Conservation (phyloP, 2,329 filamentous ascomycete genomes). For the Colletotrichum graminicola region DNA sequence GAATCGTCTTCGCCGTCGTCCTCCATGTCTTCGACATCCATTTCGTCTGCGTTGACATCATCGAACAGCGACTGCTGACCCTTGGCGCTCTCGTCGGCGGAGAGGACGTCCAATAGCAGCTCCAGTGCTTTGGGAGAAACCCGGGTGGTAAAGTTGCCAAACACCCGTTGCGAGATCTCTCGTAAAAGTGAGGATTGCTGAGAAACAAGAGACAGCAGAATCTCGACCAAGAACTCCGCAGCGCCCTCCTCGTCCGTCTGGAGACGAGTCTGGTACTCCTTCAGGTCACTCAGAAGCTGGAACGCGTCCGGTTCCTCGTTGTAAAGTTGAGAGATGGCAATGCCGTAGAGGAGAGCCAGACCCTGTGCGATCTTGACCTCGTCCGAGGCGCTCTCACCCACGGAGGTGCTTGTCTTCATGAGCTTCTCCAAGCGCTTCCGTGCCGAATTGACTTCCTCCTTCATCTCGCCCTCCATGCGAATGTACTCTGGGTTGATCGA, state of each 20-base stretch:
- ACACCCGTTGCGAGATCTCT: slow-evolving; percentile 89
- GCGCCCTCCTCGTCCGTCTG: slow-evolving; percentile 66
- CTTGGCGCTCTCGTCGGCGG: slow-evolving; percentile 82
- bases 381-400: slow-evolving; percentile 49
- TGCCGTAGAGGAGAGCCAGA: slow-evolving; percentile 83
- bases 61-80: slow-evolving; percentile 90
- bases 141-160: slow-evolving; percentile 82
- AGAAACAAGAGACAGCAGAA: slow-evolving; percentile 89
- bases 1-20: slow-evolving; percentile 58
- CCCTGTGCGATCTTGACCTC: slow-evolving; percentile 67
- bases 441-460: slow-evolving; percentile 65
- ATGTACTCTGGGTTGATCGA: slow-evolving; percentile 65
- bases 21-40: slow-evolving; percentile 54
- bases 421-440: slow-evolving; percentile 66
- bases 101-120: slow-evolving; percentile 74
- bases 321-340: slow-evolving; percentile 90
- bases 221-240: slow-evolving; percentile 83
- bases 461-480: slow-evolving; percentile 67
- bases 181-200: slow-evolving; percentile 87
- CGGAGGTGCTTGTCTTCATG: slow-evolving; percentile 53
- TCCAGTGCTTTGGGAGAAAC: slow-evolving; percentile 81
- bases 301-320: slow-evolving; percentile 90
- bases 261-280: slow-evolving; percentile 77
- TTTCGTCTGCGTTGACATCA: slow-evolving; percentile 65
- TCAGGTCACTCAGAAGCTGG: slow-evolving; percentile 84